Conservation (phyloP, 768 basidiomycete species). For the Termitomyces sp. region DNA sequence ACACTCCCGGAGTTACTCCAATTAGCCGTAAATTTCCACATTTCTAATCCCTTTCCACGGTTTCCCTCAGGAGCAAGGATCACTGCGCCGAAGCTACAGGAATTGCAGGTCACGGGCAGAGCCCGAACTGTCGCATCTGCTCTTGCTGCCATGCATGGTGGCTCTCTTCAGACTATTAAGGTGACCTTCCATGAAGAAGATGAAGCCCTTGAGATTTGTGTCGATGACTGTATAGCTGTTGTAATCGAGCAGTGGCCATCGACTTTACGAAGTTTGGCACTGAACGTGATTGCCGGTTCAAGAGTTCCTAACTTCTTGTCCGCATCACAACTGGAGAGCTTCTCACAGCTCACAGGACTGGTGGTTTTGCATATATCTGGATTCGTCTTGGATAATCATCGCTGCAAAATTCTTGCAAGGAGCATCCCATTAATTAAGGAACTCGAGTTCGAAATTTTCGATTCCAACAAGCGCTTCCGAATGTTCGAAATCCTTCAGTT, state of each 20-base stretch:
- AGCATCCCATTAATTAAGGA: not conserved
- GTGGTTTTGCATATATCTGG: not conserved
- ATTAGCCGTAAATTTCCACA: not conserved
- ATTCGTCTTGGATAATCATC: not conserved
- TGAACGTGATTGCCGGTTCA: not conserved
- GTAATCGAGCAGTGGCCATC: not conserved
- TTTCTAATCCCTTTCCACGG: not conserved
- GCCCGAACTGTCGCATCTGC: not conserved
- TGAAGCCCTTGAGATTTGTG: not conserved
- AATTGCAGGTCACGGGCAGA: not conserved
- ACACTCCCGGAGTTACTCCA: not conserved
- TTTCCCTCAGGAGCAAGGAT: not conserved
- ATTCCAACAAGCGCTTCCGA: not conserved
- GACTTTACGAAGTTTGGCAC: not conserved
- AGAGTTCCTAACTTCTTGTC: not conserved
- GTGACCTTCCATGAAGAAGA: not conserved
- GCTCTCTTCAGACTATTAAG: not conserved
- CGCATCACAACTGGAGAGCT: not conserved
- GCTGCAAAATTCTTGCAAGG: not conserved
- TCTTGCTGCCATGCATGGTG: not conserved
- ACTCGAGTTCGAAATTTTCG: not conserved
- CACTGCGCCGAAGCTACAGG: not conserved
- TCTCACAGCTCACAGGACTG: not conserved
- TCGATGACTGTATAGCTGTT: not conserved
- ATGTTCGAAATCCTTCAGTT: not conserved